Base-by-base conservation (phyloP, 2,329 filamentous ascomycete species). In the Claviceps sp. region DNA sequence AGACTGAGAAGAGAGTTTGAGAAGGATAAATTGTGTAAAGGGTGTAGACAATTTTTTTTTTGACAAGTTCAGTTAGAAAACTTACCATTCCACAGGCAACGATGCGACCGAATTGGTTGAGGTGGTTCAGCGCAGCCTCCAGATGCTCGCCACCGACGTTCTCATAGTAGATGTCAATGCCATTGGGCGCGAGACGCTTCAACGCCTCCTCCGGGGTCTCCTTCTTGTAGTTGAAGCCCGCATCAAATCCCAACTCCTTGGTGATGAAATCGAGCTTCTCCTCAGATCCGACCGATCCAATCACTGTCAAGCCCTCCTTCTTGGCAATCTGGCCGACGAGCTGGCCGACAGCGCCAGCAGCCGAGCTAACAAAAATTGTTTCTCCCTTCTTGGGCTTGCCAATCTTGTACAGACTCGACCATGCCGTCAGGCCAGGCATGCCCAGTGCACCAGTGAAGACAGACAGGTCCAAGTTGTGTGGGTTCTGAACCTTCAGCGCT, bases 151-250 rank as follows among this genome's bases (percentile, higher is more conserved):
- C 74, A 11, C 74, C 75, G 4, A 78, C 75, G 51, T 77, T 78
- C 56, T 78, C 75, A 53, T 68, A 78, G 64, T 76, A 76, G 20
- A 77, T 88, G 61, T 94, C 87, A 55, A 94, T 77, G 4, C 87
- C 88, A 13, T 88, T 67, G 0, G 87, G 86, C 0, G 85, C 85
- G 17, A 93, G 74, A 53, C 85, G 76, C 57, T 73, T 68, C 52
- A 94, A 73, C 0, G 86, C 87, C 11, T 83, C 82, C 1, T 68
- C 62, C 0, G 86, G 77, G 58, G 76, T 78, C 71, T 93, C 86
- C 58, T 79, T 89, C 77, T 93, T 91, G 76, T 94, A 94, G 74
- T 94, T 93, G 71, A 91, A 93, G 8, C 82, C 88, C 16, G 58
- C 69, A 51, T 78, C 74, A 57, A 74, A 78, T 8, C 74, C 75